Conservation (phyloP, 2,329 filamentous ascomycete species). For the Aspergillus quadricinctus region DNA sequence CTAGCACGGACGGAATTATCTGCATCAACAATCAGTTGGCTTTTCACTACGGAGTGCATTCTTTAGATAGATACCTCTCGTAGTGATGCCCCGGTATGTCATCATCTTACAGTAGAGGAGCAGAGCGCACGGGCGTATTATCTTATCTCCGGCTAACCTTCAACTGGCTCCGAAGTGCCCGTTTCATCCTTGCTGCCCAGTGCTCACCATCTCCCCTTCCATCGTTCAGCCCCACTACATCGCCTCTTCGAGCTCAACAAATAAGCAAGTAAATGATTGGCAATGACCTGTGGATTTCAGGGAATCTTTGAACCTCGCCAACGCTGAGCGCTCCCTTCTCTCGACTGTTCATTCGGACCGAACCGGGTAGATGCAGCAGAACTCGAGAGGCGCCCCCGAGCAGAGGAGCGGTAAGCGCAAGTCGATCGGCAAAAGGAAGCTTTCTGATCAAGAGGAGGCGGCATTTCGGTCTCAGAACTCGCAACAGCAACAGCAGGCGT, state of each 20-base stretch:
- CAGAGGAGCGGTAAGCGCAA: slow-evolving; percentile 42
- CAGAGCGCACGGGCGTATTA: slow-evolving; percentile 18
- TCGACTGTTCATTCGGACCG: slow-evolving; percentile 18
- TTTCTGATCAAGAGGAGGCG: slow-evolving; percentile 30
- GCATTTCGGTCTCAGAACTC: slow-evolving; percentile 24
- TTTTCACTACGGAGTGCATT: too few relatives aligned
- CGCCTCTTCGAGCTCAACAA: slow-evolving; percentile 1
- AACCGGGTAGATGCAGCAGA: slow-evolving; percentile 43
- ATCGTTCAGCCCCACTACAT: slow-evolving; percentile 1
- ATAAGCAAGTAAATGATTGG: slow-evolving; percentile 4
- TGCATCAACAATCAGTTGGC: too few relatives aligned
- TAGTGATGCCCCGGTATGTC: not conserved
- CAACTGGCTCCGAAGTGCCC: slow-evolving; percentile 10
- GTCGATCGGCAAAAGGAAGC: slow-evolving; percentile 40
- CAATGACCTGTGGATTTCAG: slow-evolving; percentile 15
- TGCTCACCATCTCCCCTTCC: not conserved
- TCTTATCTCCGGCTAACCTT: slow-evolving; percentile 27
- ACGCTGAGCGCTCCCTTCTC: slow-evolving; percentile 18
- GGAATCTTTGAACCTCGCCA: slow-evolving; percentile 13
- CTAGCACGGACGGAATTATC: too few relatives aligned
- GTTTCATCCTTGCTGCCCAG: slow-evolving; percentile 6
- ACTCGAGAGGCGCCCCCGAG: slow-evolving; percentile 34
- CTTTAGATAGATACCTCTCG: not conserved
- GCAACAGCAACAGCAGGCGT: slow-evolving; percentile 30
- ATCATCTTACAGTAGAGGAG: not conserved